Evolutionary conservation across 805 yeast species (phyloP).

Genomic region (Kuraishia borneana): DNA sequence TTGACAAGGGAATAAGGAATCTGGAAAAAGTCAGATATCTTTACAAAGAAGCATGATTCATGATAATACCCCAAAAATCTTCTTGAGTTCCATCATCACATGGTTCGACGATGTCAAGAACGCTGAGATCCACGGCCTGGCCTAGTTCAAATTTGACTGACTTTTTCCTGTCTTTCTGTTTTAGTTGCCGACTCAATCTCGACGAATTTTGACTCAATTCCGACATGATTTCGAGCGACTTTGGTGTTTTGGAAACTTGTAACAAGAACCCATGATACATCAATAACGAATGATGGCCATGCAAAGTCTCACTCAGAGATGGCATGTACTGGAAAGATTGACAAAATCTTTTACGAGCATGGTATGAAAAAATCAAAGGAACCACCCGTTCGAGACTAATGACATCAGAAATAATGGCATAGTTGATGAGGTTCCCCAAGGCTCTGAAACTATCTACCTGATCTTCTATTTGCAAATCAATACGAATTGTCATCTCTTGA

Average conservation of each 20-base stretch:
- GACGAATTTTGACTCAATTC: no score
- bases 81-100: no score
- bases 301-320: neutral
- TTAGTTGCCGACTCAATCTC: no score
- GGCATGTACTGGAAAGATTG: neutral
- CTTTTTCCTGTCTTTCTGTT: no score
- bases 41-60: slow-evolving; percentile 21
- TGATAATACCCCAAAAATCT: no score
- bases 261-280: neutral
- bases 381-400: slow-evolving; percentile 10
- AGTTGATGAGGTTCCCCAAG: slow-evolving; percentile 12
- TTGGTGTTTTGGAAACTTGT: neutral
- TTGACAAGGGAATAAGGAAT: slow-evolving; percentile 9
- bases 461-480: neutral
- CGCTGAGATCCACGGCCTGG: no score
- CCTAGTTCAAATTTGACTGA: no score
- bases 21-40: slow-evolving; percentile 15
- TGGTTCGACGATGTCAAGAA: no score
- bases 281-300: neutral
- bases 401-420: slow-evolving; percentile 12
- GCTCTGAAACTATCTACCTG: neutral
- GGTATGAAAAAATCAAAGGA: slow-evolving; percentile 19
- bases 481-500: no score
- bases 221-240: no score
- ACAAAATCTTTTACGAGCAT: slow-evolving; percentile 1